These are phyloP conservation scores for Silene uniflora DNA, from an alignment of 148 eudicot genomes.

Conservation along the genomic window DNA sequence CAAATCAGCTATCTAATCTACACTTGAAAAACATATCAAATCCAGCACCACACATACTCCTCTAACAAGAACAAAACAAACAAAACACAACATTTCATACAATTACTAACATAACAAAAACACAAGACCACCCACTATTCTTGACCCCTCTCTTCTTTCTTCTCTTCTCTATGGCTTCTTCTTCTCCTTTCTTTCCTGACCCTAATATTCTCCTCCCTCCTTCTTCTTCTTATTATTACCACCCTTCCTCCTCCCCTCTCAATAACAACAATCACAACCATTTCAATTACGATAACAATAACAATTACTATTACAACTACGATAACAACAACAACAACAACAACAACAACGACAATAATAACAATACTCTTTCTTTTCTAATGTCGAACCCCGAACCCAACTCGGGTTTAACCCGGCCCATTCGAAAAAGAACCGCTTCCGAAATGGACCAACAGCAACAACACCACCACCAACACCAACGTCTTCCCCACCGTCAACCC, in stretches of 20 bases:
- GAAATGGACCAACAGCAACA: constrained; percentile 48
- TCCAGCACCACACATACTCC: neutral
- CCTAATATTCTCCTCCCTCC: constrained; percentile 24
- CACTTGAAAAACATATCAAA: neutral
- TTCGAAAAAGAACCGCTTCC: constrained; percentile 71
- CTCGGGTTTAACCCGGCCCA: constrained; percentile 29
- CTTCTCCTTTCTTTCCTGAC: constrained; percentile 33
- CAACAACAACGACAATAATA: neutral
- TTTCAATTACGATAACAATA: neutral
- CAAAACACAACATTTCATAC: constrained; percentile 5
- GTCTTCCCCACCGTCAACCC: neutral
- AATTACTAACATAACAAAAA: neutral
- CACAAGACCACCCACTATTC: constrained; percentile 19
- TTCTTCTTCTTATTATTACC: neutral
- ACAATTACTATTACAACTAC: neutral
- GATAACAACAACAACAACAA: neutral
- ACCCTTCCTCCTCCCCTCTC: neutral
- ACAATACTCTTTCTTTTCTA: neutral
- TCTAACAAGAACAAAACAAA: constrained; percentile 4
- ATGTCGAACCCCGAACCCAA: constrained; percentile 17
- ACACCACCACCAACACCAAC: too few species aligned
- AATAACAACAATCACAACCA: too few species aligned
- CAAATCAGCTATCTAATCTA: neutral
- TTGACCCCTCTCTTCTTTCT: constrained; percentile 10
- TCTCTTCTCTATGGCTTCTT: constrained; percentile 38